These are phyloP conservation scores for Biancaea sappan DNA, from an alignment of 306 rosid species.

Conservation along the genomic window DNA sequence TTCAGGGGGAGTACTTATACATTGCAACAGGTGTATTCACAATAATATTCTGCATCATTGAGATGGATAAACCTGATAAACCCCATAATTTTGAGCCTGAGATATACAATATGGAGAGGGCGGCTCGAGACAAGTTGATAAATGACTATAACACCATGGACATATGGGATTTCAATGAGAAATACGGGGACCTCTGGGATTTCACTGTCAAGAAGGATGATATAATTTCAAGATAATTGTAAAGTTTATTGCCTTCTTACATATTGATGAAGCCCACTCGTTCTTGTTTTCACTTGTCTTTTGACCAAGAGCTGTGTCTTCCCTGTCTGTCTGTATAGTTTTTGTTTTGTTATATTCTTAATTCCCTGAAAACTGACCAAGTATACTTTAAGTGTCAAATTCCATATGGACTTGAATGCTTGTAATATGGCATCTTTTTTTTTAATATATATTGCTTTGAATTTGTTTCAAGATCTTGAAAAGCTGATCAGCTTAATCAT, in stretches of 20 bases:
- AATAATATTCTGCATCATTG: slow-evolving; percentile 79
- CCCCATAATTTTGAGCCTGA: slow-evolving; percentile 96
- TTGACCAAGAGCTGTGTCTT: background rate
- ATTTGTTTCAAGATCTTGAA: background rate
- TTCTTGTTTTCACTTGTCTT: background rate
- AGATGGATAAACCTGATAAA: slow-evolving; percentile 94
- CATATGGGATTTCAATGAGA: slow-evolving; percentile 93
- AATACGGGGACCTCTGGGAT: slow-evolving; percentile 94
- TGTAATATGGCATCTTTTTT: no score
- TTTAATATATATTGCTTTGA: no score
- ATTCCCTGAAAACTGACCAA: background rate
- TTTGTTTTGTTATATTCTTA: background rate
- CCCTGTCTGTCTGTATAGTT: slow-evolving; percentile 2
- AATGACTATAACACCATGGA: slow-evolving; percentile 86
- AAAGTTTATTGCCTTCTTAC: slow-evolving; percentile 12
- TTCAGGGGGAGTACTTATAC: slow-evolving; percentile 85
- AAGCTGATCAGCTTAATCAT: background rate
- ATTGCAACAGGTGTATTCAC: slow-evolving; percentile 83
- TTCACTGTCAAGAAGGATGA: slow-evolving; percentile 76
- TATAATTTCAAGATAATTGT: slow-evolving; percentile 51
- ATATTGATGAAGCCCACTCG: slow-evolving; percentile 20
- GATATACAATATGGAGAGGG: slow-evolving; percentile 94
- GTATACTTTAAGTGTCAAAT: background rate
- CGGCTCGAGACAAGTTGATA: slow-evolving; percentile 88
- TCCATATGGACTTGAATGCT: background rate